Percentiles rank a stretch among this genome's conserved stretches.
phyloP scores from a whole-genome alignment of 192 early-diverging fungal species.

The Linnemannia hyalina region DNA sequence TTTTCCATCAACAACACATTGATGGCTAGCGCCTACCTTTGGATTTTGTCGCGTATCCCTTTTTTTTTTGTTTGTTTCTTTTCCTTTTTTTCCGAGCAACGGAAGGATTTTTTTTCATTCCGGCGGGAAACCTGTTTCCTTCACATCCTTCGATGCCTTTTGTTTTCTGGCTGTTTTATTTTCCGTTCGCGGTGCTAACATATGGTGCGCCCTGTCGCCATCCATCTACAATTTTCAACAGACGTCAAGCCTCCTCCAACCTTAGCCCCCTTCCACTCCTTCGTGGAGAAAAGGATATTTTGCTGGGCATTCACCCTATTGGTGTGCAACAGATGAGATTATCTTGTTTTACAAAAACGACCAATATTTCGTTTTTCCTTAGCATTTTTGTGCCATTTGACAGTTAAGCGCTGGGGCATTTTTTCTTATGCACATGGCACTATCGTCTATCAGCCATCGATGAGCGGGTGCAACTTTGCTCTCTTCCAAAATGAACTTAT shows the following conservation, averaged over 20 bases:
- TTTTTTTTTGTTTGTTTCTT: neutral
- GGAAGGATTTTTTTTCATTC: neutral
- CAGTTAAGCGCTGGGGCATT: neutral
- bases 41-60: neutral
- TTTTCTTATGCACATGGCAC: neutral
- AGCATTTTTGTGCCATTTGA: neutral
- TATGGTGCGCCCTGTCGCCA: slow-evolving; percentile 17
- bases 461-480: neutral
- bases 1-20: neutral
- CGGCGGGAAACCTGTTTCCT: slow-evolving; percentile 2
- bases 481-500: neutral
- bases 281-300: neutral
- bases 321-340: neutral
- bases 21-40: neutral
- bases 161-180: neutral
- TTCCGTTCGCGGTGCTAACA: slow-evolving; percentile 1
- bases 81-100: neutral
- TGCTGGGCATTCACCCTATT: neutral
- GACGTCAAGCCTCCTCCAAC: neutral
- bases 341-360: neutral
- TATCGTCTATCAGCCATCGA: neutral
- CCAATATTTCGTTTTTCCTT: neutral
- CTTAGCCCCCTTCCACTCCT: neutral
- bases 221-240: neutral
- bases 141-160: neutral